These are phyloP conservation scores for Fusarium devonianum DNA, from an alignment of 2,329 filamentous ascomycete species.

Conservation along the genomic window DNA sequence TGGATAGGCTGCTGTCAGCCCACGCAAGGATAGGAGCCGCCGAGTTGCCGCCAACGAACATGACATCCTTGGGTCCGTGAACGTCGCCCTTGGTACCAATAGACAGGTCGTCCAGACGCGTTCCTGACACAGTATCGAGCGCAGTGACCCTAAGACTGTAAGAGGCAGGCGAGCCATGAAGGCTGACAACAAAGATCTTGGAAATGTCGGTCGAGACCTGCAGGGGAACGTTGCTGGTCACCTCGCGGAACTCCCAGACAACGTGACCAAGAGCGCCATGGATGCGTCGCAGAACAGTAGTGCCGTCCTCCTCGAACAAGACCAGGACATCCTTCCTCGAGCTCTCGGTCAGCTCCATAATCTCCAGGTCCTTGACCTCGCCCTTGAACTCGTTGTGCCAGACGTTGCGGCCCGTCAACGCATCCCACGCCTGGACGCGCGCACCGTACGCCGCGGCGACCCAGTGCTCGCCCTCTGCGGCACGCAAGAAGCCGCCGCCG, in stretches of 20 bases:
- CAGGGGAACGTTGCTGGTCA: slow-evolving; percentile 73
- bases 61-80: slow-evolving; percentile 66
- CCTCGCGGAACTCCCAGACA: slow-evolving; percentile 80
- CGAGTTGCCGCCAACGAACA: slow-evolving; percentile 79
- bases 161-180: slow-evolving; percentile 73
- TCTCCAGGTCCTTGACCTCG: slow-evolving; percentile 73
- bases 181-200: slow-evolving; percentile 77
- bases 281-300: slow-evolving; percentile 71
- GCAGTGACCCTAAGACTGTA: slow-evolving; percentile 79
- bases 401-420: slow-evolving; percentile 76
- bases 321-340: slow-evolving; percentile 75
- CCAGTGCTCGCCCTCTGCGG: slow-evolving; percentile 80
- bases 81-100: slow-evolving; percentile 80
- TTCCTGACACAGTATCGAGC: slow-evolving; percentile 76
- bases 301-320: slow-evolving; percentile 66
- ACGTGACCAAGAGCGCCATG: slow-evolving; percentile 75
- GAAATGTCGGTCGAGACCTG: slow-evolving; percentile 75
- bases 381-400: slow-evolving; percentile 74
- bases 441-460: slow-evolving; percentile 76
- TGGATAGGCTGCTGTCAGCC: slow-evolving; percentile 69
- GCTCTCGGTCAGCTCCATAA: slow-evolving; percentile 73
- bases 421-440: slow-evolving; percentile 82
- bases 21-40: slow-evolving; percentile 78
- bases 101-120: slow-evolving; percentile 73
- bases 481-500: slow-evolving; percentile 65